Evolutionary conservation across 169 alveolate genomes (phyloP).

Genomic region (Eimeria tenella): DNA sequence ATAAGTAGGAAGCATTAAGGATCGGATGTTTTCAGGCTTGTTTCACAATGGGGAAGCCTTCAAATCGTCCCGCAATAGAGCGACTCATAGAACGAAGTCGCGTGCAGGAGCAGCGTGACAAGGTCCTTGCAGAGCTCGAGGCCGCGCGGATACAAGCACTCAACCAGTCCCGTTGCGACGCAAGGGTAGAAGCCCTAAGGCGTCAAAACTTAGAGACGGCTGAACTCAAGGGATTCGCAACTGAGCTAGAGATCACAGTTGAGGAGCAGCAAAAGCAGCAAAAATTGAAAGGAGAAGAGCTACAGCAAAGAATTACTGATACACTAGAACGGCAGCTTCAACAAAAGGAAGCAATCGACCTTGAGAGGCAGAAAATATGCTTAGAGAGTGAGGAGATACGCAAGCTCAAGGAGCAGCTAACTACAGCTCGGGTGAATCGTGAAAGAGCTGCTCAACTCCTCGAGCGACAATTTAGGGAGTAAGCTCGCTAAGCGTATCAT

Average conservation of each 20-base stretch:
- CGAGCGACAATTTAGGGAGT: constrained; percentile 81
- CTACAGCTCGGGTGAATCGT: constrained; percentile 81
- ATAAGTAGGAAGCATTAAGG: not conserved
- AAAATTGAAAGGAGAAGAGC: constrained; percentile 13
- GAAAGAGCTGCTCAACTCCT: constrained; percentile 84
- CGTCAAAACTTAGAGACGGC: constrained; percentile 13
- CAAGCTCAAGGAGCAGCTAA: constrained; percentile 80
- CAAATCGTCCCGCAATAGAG: constrained; percentile 60
- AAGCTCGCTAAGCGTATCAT: constrained; percentile 32
- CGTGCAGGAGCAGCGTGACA: constrained; percentile 21
- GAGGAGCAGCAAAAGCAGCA: constrained; percentile 68
- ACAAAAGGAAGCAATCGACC: not conserved
- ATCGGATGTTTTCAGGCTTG: not conserved
- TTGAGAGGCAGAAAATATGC: constrained; percentile 55
- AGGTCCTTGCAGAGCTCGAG: constrained; percentile 15
- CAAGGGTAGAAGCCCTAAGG: constrained; percentile 77
- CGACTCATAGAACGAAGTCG: constrained; percentile 65
- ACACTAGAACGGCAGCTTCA: constrained; percentile 28
- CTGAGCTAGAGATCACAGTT: constrained; percentile 38
- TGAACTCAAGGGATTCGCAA: constrained; percentile 38
- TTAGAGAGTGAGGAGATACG: constrained; percentile 77
- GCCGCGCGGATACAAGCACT: constrained; percentile 22
- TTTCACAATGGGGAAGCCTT: constrained; percentile 47
- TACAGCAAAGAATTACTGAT: constrained; percentile 52
- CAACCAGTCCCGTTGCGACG: constrained; percentile 65